Evolutionary conservation across 2,329 filamentous ascomycete species (phyloP), one percentile per base, ranked within the genome.

Genomic region (Elsinoe ampelina): DNA sequence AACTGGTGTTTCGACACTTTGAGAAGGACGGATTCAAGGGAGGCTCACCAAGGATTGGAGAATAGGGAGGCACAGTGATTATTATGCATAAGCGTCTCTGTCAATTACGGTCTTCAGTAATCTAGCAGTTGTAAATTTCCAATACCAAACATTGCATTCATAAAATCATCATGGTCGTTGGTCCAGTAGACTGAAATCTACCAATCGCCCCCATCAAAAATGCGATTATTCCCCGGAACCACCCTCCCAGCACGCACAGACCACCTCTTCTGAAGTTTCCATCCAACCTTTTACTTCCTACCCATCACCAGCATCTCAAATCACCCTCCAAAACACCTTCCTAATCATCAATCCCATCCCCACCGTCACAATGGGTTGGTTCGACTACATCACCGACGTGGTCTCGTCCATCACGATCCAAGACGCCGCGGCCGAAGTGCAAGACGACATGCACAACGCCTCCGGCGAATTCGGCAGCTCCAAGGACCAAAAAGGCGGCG

Each of bases 1-100:
- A 97, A 70, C 78, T 98, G 36, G 86, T 98, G 45, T 98, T 98
- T 75, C 83, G 92, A 58, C 96, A 95, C 77, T 98, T 95, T 68
- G 91, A 97, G 76, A 83, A 89, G 59, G 83, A 95, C 63, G 92
- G 87, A 65, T 97, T 81, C 81, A 80, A 80, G 70, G 82, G 82
- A 55, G 81, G 81, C 61, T 78, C 78, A 62, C 82, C 82, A 47
- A 75, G 82, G 65, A 70, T 85, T 67, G 82, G 82, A 36, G 82
- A 85, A 71, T 61, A 32, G 22, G 11, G 2, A 12, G 50, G 32
- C 50, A 17, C 10, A 17, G 15, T 51, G 26, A 7, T 30, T 30
- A 30, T 30, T 30, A 30, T 30, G 26, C 26, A 30, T 30, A 5
- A 47, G 12, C 11, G 19, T 51, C 41, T 22, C 5, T 26, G 41